Evolutionary conservation across 345 rosid genomes (phyloP).

Genomic region (Dimocarpus longan): DNA sequence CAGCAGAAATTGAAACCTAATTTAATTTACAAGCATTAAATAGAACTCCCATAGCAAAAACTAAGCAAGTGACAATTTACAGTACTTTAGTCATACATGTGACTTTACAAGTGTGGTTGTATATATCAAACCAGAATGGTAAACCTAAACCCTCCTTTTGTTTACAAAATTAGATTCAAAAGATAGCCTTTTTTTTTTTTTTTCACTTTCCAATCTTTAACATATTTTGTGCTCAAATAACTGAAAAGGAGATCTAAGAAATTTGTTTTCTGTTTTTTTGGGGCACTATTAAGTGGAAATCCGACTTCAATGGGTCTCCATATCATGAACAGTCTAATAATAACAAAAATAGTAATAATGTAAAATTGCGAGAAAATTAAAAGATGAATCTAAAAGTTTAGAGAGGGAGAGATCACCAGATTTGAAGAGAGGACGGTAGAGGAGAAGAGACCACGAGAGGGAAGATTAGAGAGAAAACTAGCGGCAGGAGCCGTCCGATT

Average conservation of each 20-base stretch:
- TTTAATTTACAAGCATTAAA: background rate
- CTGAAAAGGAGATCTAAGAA: background rate
- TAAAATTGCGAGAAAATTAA: background rate
- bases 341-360: no score
- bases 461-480: constrained; percentile 71
- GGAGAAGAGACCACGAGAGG: constrained; percentile 80
- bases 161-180: background rate
- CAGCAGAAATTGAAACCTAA: background rate
- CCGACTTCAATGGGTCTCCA: background rate
- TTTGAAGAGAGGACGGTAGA: constrained; percentile 71
- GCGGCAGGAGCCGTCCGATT: constrained; percentile 35
- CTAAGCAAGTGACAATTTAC: background rate
- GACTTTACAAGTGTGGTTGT: background rate
- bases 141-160: constrained; percentile 2
- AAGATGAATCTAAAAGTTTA: background rate
- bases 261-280: background rate
- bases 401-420: constrained; percentile 46
- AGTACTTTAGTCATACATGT: background rate
- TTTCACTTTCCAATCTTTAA: background rate
- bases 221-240: background rate
- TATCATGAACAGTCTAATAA: background rate
- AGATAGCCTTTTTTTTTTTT: background rate
- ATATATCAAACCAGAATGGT: background rate
- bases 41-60: background rate
- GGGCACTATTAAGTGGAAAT: background rate